Percentiles rank a stretch among this genome's conserved stretches.
These are phyloP conservation scores for Salvia sclarea DNA, from an alignment of 305 asterid species.

Conservation along the genomic window DNA sequence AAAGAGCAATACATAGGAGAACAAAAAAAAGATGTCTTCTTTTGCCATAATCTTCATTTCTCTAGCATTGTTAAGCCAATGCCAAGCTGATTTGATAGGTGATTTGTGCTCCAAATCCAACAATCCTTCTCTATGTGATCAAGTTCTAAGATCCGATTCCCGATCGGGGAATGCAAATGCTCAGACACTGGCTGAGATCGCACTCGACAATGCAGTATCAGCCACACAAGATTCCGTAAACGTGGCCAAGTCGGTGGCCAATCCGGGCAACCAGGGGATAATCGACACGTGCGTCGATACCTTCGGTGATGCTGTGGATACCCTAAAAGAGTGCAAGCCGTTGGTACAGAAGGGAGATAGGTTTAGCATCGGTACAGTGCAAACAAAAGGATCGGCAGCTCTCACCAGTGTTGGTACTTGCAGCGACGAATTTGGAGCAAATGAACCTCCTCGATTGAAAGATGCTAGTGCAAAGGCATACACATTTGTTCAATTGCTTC, in stretches of 20 bases:
- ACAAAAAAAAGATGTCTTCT: not conserved
- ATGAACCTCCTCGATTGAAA: slow-evolving; percentile 10
- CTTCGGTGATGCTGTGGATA: not conserved
- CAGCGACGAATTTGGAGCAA: slow-evolving; percentile 21
- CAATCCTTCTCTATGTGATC: slow-evolving; percentile 9
- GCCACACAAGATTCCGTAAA: not conserved
- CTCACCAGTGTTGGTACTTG: slow-evolving; percentile 10
- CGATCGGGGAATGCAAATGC: slow-evolving; percentile 31
- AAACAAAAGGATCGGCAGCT: not conserved
- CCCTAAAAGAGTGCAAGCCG: not conserved
- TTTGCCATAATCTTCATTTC: not conserved
- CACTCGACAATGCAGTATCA: not conserved
- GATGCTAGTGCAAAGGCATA: not conserved
- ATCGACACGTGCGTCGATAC: slow-evolving; percentile 28
- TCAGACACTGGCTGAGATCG: slow-evolving; percentile 9
- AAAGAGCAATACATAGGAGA: not conserved
- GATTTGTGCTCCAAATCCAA: slow-evolving; percentile 29
- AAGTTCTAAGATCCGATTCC: not conserved
- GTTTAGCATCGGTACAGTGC: not conserved
- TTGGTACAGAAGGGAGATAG: not conserved
- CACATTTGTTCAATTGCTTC: not conserved
- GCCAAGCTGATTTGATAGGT: slow-evolving; percentile 24
- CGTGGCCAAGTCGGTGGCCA: not conserved
- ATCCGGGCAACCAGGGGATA: not conserved
- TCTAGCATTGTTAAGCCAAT: not conserved